Evolutionary conservation across 1,284 basidiomycete genomes (phyloP).

Genomic region (Cutaneotrichosporon spelunceum): DNA sequence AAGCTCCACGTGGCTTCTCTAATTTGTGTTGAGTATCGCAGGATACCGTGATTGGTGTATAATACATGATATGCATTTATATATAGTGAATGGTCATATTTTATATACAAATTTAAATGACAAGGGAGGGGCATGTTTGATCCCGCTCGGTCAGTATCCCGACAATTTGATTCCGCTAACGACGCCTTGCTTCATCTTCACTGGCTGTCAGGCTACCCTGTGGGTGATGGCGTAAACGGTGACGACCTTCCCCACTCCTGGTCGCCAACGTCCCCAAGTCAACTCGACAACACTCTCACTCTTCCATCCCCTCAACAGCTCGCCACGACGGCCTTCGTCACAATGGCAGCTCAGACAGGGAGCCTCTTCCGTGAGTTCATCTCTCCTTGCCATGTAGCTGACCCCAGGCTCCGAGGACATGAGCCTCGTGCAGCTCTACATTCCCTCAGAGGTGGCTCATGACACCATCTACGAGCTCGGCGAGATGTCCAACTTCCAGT

Average conservation of each 20-base stretch:
- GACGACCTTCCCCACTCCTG: not conserved
- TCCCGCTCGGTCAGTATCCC: not conserved
- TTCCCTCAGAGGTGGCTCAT: conserved; percentile 95
- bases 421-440: conserved; percentile 97
- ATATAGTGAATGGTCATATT: no score
- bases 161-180: no score
- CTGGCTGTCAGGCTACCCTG: not conserved
- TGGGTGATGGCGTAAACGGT: not conserved
- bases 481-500: conserved; percentile 92
- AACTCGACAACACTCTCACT: not conserved
- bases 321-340: conserved; percentile 11
- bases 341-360: conserved; percentile 21
- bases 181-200: not conserved
- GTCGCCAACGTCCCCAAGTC: not conserved
- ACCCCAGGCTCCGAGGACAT: conserved; percentile 82
- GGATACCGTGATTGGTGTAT: no score
- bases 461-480: conserved; percentile 93
- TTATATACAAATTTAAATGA: no score
- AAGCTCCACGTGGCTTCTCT: no score
- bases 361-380: conserved; percentile 71
- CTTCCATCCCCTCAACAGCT: not conserved
- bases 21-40: no score
- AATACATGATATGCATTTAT: no score
- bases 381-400: not conserved
- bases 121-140: no score